Evolutionary conservation across 2,329 filamentous ascomycete genomes (phyloP).

Genomic region (Epichloe typhina): DNA sequence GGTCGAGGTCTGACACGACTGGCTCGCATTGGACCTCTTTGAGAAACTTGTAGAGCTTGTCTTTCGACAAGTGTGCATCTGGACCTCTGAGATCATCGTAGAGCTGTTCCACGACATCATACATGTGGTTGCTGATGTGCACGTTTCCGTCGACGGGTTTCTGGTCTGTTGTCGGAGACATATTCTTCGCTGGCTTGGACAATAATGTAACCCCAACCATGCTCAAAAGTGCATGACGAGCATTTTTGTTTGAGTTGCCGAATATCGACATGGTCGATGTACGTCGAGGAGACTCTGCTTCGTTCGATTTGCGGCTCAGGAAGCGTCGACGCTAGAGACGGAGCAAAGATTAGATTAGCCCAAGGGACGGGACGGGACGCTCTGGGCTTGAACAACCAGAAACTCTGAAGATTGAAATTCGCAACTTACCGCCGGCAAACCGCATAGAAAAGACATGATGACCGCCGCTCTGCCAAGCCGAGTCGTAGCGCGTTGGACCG

Average conservation of each 20-base stretch:
- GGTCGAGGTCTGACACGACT: slow-evolving; percentile 18
- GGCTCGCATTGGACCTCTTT: slow-evolving; percentile 33
- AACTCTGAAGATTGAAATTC: neutral
- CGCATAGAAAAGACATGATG: slow-evolving; percentile 12
- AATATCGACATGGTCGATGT: slow-evolving; percentile 27
- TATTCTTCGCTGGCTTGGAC: slow-evolving; percentile 11
- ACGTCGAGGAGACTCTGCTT: slow-evolving; percentile 15
- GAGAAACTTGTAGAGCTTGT: slow-evolving; percentile 36
- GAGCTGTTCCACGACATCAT: slow-evolving; percentile 32
- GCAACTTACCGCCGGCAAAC: slow-evolving; percentile 13
- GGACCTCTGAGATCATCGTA: slow-evolving; percentile 31
- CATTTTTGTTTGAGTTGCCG: slow-evolving; percentile 20
- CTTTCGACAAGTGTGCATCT: slow-evolving; percentile 16
- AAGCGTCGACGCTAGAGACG: slow-evolving; percentile 9
- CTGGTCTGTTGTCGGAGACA: slow-evolving; percentile 13
- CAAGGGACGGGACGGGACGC: neutral
- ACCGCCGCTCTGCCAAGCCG: neutral
- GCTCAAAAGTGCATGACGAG: slow-evolving; percentile 16
- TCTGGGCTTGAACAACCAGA: neutral
- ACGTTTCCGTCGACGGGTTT: slow-evolving; percentile 15
- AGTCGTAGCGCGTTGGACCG: neutral
- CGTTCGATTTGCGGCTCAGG: slow-evolving; percentile 4
- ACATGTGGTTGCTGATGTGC: slow-evolving; percentile 35
- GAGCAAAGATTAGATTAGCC: slow-evolving; percentile 5
- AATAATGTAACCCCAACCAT: slow-evolving; percentile 23